Conservation (phyloP, 306 rosid species). For the Castanea sativa region DNA sequence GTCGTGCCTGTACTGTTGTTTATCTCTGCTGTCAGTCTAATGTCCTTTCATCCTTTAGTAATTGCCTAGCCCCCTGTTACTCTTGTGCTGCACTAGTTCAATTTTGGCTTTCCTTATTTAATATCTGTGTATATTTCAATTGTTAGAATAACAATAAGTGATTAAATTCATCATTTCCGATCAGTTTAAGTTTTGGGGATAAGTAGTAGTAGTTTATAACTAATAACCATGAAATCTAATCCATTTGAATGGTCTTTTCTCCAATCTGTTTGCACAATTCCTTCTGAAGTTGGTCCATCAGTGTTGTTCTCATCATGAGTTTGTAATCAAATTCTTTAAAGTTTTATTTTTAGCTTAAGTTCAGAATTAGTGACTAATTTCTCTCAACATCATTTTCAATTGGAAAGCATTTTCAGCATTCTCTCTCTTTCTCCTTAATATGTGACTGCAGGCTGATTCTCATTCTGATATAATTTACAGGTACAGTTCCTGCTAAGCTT, state of each 20-base stretch:
- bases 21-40: no score
- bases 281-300: background rate
- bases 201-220: no score
- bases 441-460: slow-evolving; percentile 7
- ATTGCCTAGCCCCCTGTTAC: no score
- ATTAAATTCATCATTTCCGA: no score
- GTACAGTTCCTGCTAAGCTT: slow-evolving; percentile 81
- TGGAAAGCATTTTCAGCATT: background rate
- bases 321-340: background rate
- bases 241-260: background rate
- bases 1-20: no score
- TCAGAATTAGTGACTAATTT: background rate
- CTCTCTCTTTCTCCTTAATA: background rate
- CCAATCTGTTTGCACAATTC: background rate
- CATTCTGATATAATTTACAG: slow-evolving; percentile 38
- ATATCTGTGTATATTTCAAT: no score
- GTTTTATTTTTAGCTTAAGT: background rate
- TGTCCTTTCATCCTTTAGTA: no score
- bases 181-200: no score
- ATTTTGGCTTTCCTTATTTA: no score
- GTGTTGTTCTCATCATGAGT: background rate
- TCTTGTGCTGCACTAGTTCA: no score
- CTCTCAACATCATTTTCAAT: background rate
- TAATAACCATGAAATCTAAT: no score
- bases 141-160: no score